A percentile compares a stretch with the other conserved stretches of the same genome.
Evolutionary conservation across 164 flowering plant species (phyloP).

Genomic region (Litsea cubeba): DNA sequence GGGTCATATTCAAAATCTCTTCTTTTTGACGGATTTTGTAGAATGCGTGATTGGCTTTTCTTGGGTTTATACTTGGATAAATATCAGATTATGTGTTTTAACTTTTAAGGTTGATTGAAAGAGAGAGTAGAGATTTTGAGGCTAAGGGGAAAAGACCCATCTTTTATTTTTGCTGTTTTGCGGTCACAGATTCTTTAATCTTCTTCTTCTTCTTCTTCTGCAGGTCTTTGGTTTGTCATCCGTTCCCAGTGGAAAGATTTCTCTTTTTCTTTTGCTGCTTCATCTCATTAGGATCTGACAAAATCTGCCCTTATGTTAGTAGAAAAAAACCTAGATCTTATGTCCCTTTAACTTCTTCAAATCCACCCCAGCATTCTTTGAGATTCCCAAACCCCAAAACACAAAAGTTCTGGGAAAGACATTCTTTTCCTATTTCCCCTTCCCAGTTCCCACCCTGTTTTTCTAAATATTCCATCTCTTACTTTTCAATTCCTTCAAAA

Average conservation of each 20-base stretch:
- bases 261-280: not conserved
- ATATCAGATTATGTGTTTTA: not conserved
- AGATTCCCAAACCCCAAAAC: not conserved
- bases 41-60: not conserved
- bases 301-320: not conserved
- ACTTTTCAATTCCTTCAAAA: not conserved
- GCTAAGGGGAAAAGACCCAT: not conserved
- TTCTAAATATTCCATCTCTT: not conserved
- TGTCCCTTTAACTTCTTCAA: not conserved
- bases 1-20: conserved; percentile 4
- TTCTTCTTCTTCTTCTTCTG: not conserved
- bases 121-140: not conserved
- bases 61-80: not conserved
- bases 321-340: not conserved
- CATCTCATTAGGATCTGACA: not conserved
- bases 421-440: not conserved
- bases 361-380: not conserved
- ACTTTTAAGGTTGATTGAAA: not conserved
- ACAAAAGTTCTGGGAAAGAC: not conserved
- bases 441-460: not conserved
- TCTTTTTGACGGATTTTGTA: not conserved
- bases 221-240: not conserved
- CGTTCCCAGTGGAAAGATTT: not conserved
- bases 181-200: not conserved
- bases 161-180: not conserved